These are phyloP conservation scores for Phenoliferia sp. DNA, from an alignment of 1,284 basidiomycete genomes.

Conservation along the genomic window DNA sequence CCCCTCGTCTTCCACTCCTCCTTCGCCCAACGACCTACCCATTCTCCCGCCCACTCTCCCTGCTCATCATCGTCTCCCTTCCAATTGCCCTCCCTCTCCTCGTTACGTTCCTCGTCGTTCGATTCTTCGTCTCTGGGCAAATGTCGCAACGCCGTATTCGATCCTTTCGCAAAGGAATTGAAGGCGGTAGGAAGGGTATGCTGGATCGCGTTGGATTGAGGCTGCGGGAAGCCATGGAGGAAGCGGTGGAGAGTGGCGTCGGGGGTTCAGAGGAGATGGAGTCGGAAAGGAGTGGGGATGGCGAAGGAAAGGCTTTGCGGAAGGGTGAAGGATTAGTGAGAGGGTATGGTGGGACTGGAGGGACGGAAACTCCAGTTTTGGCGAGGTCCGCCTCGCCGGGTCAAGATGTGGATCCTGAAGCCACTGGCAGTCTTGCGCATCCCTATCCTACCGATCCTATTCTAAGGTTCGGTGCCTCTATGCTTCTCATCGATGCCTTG, in stretches of 20 bases:
- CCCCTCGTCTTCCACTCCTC: background rate
- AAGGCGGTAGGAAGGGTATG: slow-evolving; percentile 8
- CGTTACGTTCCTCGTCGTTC: background rate
- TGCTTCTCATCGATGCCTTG: background rate
- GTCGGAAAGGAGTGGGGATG: background rate
- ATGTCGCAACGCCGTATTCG: slow-evolving; percentile 2
- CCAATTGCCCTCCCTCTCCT: slow-evolving; percentile 2
- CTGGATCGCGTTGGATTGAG: slow-evolving; percentile 7
- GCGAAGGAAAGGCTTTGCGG: background rate
- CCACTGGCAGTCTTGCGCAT: background rate
- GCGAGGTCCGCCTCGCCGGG: background rate
- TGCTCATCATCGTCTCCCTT: slow-evolving; percentile 8
- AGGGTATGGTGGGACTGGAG: background rate
- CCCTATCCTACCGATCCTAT: slow-evolving; percentile 21
- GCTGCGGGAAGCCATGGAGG: slow-evolving; percentile 1
- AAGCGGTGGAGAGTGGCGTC: slow-evolving; percentile 2
- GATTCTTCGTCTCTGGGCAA: slow-evolving; percentile 1
- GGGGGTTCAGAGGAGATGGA: background rate
- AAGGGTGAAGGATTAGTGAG: background rate
- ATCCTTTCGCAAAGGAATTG: background rate
- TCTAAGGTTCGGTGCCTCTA: background rate
- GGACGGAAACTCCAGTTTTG: slow-evolving; percentile 3
- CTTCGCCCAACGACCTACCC: slow-evolving; percentile 15
- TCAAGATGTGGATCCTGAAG: background rate
- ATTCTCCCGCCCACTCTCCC: slow-evolving; percentile 10